Evolutionary conservation across 2,329 filamentous ascomycete genomes (phyloP).

Genomic region (Pseudogymnoascus sp.): DNA sequence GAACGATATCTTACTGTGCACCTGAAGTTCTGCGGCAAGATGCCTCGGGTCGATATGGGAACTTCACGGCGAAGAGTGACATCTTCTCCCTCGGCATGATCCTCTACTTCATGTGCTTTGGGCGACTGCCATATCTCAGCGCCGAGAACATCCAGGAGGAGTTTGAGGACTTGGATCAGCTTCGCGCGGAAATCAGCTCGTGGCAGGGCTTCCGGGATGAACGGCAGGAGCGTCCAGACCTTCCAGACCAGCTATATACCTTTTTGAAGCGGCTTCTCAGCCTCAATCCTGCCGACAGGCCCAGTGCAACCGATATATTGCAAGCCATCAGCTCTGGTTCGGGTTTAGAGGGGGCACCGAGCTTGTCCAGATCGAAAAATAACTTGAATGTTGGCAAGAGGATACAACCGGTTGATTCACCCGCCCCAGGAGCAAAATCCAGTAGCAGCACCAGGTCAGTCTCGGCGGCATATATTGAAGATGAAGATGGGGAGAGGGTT

Average conservation of each 20-base stretch:
- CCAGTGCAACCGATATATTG: constrained; percentile 79
- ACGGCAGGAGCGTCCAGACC: constrained; percentile 64
- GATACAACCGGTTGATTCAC: constrained; percentile 27
- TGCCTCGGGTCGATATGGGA: constrained; percentile 57
- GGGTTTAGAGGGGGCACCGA: background rate
- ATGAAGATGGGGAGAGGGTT: constrained; percentile 14
- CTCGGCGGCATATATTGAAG: constrained; percentile 26
- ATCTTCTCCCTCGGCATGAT: constrained; percentile 99
- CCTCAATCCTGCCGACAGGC: constrained; percentile 66
- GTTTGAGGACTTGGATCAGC: constrained; percentile 77
- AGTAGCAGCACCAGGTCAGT: constrained; percentile 19
- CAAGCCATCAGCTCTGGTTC: constrained; percentile 23
- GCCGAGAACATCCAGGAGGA: constrained; percentile 85
- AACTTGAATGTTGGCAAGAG: constrained; percentile 18
- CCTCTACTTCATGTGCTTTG: constrained; percentile 96
- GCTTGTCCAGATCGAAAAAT: background rate
- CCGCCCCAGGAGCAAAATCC: constrained; percentile 22
- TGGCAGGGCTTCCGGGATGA: constrained; percentile 86
- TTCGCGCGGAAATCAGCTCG: constrained; percentile 75
- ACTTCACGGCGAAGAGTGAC: constrained; percentile 95
- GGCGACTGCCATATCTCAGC: constrained; percentile 72
- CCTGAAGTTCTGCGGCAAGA: constrained; percentile 78
- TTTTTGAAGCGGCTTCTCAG: constrained; percentile 76
- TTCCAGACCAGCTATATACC: constrained; percentile 78
- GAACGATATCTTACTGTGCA: constrained; percentile 95